phyloP scores from a whole-genome alignment of 805 yeast species.

The Cyberlindnera maclurae region DNA sequence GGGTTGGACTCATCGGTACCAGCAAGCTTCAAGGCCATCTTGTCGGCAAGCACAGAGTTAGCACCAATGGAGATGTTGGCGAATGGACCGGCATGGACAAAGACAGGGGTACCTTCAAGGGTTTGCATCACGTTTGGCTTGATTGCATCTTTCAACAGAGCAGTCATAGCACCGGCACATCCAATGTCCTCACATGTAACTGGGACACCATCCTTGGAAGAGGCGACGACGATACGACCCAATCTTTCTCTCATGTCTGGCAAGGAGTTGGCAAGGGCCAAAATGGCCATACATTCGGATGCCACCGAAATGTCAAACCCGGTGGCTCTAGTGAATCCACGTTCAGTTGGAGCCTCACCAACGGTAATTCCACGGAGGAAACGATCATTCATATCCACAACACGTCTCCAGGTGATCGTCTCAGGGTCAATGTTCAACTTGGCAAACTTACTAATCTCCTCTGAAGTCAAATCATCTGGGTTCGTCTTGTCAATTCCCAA shows the following conservation, averaged over 20 bases:
- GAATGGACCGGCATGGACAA: slow-evolving; percentile 97
- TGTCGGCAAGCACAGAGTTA: slow-evolving; percentile 88
- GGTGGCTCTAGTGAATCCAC: slow-evolving; percentile 75
- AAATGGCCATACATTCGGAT: slow-evolving; percentile 91
- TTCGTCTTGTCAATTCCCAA: slow-evolving; percentile 77
- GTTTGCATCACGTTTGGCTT: slow-evolving; percentile 97
- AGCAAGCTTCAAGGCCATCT: slow-evolving; percentile 84
- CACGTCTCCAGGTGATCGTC: slow-evolving; percentile 87
- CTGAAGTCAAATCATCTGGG: slow-evolving; percentile 73
- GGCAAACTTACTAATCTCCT: slow-evolving; percentile 68
- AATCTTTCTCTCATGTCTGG: slow-evolving; percentile 82
- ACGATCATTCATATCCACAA: slow-evolving; percentile 91
- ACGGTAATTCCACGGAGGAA: slow-evolving; percentile 81
- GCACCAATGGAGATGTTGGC: slow-evolving; percentile 98
- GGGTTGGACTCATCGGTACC: slow-evolving; percentile 41
- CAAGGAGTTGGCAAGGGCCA: slow-evolving; percentile 75
- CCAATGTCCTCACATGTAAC: slow-evolving; percentile 93
- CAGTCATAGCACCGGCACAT: slow-evolving; percentile 92
- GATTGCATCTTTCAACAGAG: slow-evolving; percentile 90
- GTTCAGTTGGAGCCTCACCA: slow-evolving; percentile 91
- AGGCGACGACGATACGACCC: slow-evolving; percentile 85
- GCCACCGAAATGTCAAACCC: slow-evolving; percentile 98
- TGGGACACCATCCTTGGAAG: slow-evolving; percentile 67
- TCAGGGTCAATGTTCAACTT: slow-evolving; percentile 85
- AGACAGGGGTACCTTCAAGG: slow-evolving; percentile 94